Percentiles rank a stretch among this genome's conserved stretches.
phyloP scores from a whole-genome alignment of 225 moss, liverwort and hornwort genomes.

The Pseudoscleropodium purum region DNA sequence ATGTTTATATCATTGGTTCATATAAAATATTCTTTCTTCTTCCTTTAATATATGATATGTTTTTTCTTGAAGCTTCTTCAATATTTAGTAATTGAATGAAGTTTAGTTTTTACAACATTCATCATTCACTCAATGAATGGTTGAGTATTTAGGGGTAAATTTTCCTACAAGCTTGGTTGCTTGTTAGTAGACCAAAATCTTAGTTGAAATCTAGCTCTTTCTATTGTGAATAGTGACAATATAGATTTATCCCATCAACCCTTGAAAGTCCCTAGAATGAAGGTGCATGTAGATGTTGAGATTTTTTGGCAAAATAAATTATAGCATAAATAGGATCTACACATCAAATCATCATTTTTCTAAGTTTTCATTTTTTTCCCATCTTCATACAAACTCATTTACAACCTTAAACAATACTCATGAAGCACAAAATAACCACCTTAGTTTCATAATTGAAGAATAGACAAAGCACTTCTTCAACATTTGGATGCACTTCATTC shows the following conservation, averaged over 20 bases:
- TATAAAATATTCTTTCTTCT: not conserved
- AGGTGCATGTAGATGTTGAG: not conserved
- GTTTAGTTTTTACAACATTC: too few relatives aligned
- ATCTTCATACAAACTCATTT: not conserved
- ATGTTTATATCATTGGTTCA: not conserved
- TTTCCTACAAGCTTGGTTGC: not conserved
- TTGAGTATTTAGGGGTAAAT: not conserved
- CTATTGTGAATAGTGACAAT: rapidly evolving
- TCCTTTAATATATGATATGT: too few relatives aligned
- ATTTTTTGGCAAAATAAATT: not conserved
- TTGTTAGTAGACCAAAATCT: not conserved
- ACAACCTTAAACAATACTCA: not conserved
- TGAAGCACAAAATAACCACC: not conserved
- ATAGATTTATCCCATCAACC: not conserved
- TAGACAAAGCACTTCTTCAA: not conserved
- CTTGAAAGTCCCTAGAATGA: rapidly evolving
- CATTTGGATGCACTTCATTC: not conserved
- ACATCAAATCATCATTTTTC: not conserved
- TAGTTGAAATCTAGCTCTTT: not conserved
- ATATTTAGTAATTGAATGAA: not conserved
- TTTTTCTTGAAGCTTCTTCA: not conserved
- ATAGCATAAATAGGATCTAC: not conserved
- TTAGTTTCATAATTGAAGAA: not conserved
- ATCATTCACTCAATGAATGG: not conserved
- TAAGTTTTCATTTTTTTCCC: not conserved